A percentile compares a stretch with the other conserved stretches of the same genome.
Conservation (phyloP, 345 rosid genomes). For the Orychophragmus violaceus region DNA sequence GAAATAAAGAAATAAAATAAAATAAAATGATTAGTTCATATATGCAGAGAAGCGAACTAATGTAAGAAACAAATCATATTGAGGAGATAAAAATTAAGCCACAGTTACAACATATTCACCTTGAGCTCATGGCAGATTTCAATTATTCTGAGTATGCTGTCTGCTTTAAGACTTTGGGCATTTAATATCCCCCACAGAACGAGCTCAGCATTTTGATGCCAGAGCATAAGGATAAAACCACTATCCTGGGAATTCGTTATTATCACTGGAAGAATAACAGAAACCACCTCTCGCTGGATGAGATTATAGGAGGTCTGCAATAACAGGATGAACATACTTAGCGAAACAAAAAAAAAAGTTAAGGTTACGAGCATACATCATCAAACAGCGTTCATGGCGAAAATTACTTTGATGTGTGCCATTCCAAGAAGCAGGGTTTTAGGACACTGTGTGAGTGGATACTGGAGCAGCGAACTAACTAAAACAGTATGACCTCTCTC, state of each 20-base stretch:
- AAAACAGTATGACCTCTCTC: slow-evolving; percentile 73
- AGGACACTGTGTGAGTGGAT: slow-evolving; percentile 78
- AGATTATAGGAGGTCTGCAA: background rate
- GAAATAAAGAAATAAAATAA: background rate
- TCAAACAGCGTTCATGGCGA: background rate
- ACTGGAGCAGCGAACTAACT: slow-evolving; percentile 63
- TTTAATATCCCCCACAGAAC: background rate
- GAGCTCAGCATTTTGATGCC: background rate
- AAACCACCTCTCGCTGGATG: background rate
- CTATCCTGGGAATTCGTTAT: background rate
- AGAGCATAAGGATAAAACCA: background rate
- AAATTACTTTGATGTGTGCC: background rate
- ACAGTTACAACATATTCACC: background rate
- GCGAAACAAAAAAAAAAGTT: background rate
- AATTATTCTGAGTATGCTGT: background rate
- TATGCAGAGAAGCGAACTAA: background rate
- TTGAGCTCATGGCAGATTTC: background rate
- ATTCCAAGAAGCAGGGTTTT: slow-evolving; percentile 22
- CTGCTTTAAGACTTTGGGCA: background rate
- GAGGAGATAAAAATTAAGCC: background rate
- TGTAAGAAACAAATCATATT: background rate
- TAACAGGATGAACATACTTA: background rate
- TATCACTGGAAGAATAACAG: background rate
- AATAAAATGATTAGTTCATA: background rate
- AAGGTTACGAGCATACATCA: background rate